Evolutionary conservation across 306 rosid species (phyloP), one percentile per base, ranked within the genome.

Genomic region (Medicago arabica): DNA sequence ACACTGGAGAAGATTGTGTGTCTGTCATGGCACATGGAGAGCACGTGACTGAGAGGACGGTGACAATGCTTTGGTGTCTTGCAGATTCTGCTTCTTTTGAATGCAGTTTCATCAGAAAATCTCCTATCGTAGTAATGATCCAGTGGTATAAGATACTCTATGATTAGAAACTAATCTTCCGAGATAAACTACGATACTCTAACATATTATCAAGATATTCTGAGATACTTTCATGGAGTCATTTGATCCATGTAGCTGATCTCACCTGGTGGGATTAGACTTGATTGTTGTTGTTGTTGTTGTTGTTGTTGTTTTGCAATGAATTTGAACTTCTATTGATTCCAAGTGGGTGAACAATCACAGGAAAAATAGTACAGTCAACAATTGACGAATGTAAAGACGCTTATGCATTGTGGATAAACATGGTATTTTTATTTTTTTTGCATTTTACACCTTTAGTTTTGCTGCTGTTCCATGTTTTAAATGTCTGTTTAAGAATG

Each of bases 301-400:
- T 21, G 23, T 19, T 55, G 14, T 19, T 18, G 15, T 41, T 55
- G 14, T 19, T 18, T 31, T 41, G 31, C 47, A 53, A 55, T 57
- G 58, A 74, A 72, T 28, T 81, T 53, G 44, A 34, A 59, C 65
- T 66, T 64, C 15, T 61, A 83, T 67, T 82, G 80, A 83, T 81
- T 36, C 46, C 10, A 55, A 74, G 74, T 71, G 78, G 71, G 53
- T 76, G 62, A 71, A 60, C 75, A 75, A 73, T 83, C 54, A 25
- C 96, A 92, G 98, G 99, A 2, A 96, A 92, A 88, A 96, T 96
- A 72, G 86, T 92, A 78, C 97, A 96, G 71, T 89, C 99, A 76
- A 92, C 99, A 39, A 9, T 90, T 72, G 99, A 96, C 53, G 99
- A 96, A 87, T 92, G 99, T 79, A 88, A 92, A 76, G 99, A 96